A percentile compares a stretch with the other conserved stretches of the same genome.
phyloP scores from a whole-genome alignment of 495 filamentous ascomycete genomes.

The Cetradonia linearis region DNA sequence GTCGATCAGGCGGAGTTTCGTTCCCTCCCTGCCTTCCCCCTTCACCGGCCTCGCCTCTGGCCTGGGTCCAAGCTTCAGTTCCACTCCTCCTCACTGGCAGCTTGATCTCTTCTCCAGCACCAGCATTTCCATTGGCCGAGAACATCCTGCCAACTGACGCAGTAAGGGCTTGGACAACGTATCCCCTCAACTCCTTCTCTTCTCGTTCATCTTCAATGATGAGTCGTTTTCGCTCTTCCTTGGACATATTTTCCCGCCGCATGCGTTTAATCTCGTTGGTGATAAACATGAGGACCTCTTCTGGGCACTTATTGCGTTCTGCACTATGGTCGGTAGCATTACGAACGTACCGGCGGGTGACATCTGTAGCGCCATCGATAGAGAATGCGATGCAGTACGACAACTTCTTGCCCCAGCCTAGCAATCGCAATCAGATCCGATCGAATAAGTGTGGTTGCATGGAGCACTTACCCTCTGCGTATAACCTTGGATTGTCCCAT shows the following conservation, averaged over 20 bases:
- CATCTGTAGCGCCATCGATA: constrained; percentile 87
- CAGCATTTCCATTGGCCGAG: constrained; percentile 23
- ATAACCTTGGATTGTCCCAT: constrained; percentile 90
- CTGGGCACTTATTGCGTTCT: constrained; percentile 62
- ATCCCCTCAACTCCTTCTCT: constrained; percentile 68
- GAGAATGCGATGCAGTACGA: constrained; percentile 97
- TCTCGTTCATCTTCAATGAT: constrained; percentile 85
- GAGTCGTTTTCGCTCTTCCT: constrained; percentile 68
- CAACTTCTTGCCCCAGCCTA: constrained; percentile 85
- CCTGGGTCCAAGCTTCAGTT: constrained; percentile 21
- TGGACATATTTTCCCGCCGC: constrained; percentile 65
- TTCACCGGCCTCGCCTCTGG: constrained; percentile 15
- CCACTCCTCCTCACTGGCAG: constrained; percentile 19
- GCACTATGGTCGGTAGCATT: constrained; percentile 61
- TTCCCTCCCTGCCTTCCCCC: neutral
- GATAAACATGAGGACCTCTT: constrained; percentile 82
- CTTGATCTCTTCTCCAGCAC: constrained; percentile 19
- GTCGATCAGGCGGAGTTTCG: neutral
- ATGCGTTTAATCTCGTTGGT: constrained; percentile 79
- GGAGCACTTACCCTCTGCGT: constrained; percentile 61
- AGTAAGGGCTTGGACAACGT: constrained; percentile 63
- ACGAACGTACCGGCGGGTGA: constrained; percentile 90
- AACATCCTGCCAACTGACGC: constrained; percentile 47
- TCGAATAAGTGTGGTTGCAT: neutral
- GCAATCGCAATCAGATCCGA: constrained; percentile 16